These are phyloP conservation scores for Bipolaris gigantea DNA, from an alignment of 2,329 filamentous ascomycete species.

Conservation along the genomic window DNA sequence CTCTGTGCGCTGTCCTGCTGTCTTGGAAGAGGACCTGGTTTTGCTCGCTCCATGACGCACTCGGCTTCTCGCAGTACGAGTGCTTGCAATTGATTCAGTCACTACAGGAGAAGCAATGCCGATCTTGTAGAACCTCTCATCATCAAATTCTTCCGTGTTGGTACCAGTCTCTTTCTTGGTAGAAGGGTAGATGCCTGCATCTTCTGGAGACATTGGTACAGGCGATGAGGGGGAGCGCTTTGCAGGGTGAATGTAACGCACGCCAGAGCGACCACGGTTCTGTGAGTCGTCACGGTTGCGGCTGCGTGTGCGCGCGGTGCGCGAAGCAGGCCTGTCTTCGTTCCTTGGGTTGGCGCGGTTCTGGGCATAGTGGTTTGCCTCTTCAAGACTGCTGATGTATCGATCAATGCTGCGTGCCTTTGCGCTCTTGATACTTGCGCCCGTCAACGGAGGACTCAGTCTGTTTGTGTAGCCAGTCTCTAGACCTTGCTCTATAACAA, in stretches of 20 bases:
- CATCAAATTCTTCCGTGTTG: constrained; percentile 52
- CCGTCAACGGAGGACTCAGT: constrained; percentile 52
- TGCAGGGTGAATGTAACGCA: constrained; percentile 70
- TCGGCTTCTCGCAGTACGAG: constrained; percentile 41
- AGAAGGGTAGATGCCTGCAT: constrained; percentile 56
- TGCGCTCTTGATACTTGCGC: constrained; percentile 57
- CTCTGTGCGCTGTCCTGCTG: constrained; percentile 34
- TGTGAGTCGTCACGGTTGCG: constrained; percentile 63
- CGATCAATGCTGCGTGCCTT: constrained; percentile 73
- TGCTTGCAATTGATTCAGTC: constrained; percentile 42
- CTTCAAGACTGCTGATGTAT: constrained; percentile 83
- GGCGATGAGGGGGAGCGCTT: constrained; percentile 92
- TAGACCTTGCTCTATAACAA: constrained; percentile 40
- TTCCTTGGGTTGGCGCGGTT: constrained; percentile 45
- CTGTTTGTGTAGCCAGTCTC: constrained; percentile 52
- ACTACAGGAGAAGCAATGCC: constrained; percentile 41
- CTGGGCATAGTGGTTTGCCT: constrained; percentile 64
- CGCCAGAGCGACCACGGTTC: constrained; percentile 68
- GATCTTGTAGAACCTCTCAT: constrained; percentile 53
- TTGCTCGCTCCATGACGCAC: constrained; percentile 38
- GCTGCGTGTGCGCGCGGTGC: constrained; percentile 51
- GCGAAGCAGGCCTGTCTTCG: constrained; percentile 51
- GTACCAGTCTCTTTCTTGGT: constrained; percentile 46
- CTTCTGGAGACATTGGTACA: constrained; percentile 91
- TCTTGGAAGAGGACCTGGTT: constrained; percentile 43